A percentile compares a stretch with the other conserved stretches of the same genome.
These are phyloP conservation scores for Heterobasidion irregulare DNA, from an alignment of 1,284 basidiomycete genomes.

Conservation along the genomic window DNA sequence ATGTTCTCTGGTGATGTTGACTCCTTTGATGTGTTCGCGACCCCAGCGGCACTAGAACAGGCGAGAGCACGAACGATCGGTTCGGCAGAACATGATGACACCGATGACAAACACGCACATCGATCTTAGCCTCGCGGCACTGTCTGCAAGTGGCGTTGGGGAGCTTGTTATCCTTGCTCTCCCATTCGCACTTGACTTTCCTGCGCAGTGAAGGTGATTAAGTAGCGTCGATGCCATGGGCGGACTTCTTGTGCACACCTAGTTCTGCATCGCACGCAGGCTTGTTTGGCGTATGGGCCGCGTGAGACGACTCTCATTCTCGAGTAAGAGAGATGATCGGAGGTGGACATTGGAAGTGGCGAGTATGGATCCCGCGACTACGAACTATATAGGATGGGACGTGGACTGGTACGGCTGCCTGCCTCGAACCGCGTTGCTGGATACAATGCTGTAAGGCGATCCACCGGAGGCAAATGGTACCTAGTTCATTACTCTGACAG, in stretches of 20 bases:
- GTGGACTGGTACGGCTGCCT: no score
- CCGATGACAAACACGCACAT: constrained; percentile 45
- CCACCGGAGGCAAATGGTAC: no score
- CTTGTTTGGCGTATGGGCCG: not conserved
- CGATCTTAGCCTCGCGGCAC: constrained; percentile 37
- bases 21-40: not conserved
- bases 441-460: no score
- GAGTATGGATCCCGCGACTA: no score
- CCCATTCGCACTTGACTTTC: not conserved
- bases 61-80: constrained; percentile 38
- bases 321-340: no score
- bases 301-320: not conserved
- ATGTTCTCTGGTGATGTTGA: constrained; percentile 2
- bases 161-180: not conserved
- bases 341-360: not conserved
- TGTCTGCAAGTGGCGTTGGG: constrained; percentile 25
- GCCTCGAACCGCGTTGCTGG: no score
- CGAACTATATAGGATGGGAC: no score
- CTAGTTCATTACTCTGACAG: no score
- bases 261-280: not conserved
- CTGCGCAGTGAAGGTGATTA: not conserved
- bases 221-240: no score
- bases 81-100: constrained; percentile 38
- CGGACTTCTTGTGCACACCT: not conserved
- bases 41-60: constrained; percentile 30